Conservation (phyloP, 108 stramenopile species). For the Skeletonema tropicum region DNA sequence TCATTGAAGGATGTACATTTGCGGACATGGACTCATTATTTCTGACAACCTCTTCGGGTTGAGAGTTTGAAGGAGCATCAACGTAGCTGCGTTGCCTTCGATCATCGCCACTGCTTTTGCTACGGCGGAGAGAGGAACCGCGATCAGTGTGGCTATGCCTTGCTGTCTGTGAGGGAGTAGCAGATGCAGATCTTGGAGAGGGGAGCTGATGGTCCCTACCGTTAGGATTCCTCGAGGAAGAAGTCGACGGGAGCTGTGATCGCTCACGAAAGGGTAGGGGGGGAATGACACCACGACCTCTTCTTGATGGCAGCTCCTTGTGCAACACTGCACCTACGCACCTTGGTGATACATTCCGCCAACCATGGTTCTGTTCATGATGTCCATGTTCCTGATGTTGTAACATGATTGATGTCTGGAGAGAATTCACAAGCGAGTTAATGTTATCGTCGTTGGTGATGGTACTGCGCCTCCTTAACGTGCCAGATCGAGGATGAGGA, state of each 20-base stretch:
- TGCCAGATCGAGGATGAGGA: not conserved
- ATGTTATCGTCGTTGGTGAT: not conserved
- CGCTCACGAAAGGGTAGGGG: not conserved
- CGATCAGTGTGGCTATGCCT: not conserved
- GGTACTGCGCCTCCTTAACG: not conserved
- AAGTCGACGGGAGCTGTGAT: not conserved
- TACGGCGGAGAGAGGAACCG: not conserved
- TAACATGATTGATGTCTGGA: not conserved
- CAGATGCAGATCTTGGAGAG: not conserved
- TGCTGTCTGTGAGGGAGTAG: not conserved
- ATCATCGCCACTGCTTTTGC: not conserved
- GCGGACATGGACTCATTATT: too few relatives aligned
- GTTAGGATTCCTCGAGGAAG: not conserved
- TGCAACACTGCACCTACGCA: not conserved
- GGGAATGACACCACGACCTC: not conserved
- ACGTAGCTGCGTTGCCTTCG: not conserved
- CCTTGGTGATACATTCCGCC: not conserved
- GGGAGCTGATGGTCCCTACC: not conserved
- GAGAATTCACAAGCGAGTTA: too few relatives aligned
- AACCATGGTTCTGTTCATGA: not conserved
- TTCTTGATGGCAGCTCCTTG: too few relatives aligned
- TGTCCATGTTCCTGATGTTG: too few relatives aligned
- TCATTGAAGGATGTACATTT: not conserved
- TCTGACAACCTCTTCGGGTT: too few relatives aligned
- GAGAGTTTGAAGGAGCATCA: slow-evolving; percentile 12